These are phyloP conservation scores for Tylopilus intermedius DNA, from an alignment of 768 basidiomycete species.

Conservation along the genomic window DNA sequence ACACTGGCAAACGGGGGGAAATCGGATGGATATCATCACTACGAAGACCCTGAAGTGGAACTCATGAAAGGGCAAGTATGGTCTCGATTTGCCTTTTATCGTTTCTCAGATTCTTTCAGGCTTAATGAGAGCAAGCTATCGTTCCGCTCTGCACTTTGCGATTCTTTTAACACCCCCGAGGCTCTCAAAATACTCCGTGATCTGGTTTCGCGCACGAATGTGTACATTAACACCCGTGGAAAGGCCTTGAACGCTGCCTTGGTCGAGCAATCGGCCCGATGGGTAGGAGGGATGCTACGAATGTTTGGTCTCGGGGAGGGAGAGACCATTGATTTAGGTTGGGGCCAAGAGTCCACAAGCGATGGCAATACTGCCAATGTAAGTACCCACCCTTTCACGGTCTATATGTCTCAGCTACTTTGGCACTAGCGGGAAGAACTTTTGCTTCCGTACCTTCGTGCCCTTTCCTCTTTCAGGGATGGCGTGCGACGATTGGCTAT, in stretches of 20 bases:
- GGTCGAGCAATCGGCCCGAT: conserved; percentile 59
- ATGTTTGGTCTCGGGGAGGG: conserved; percentile 80
- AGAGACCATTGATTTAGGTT: conserved; percentile 66
- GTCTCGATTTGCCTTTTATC: neutral
- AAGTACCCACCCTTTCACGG: conserved; percentile 32
- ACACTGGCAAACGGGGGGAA: conserved; percentile 44
- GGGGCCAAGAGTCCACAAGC: conserved; percentile 64
- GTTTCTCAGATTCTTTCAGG: conserved; percentile 37
- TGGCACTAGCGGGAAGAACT: conserved; percentile 67
- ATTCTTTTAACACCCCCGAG: conserved; percentile 93
- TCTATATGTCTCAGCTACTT: conserved; percentile 1
- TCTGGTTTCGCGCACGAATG: conserved; percentile 78
- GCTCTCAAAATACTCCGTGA: conserved; percentile 75
- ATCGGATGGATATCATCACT: conserved; percentile 62
- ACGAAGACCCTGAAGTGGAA: conserved; percentile 62
- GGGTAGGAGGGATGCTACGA: conserved; percentile 69
- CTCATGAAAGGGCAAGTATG: conserved; percentile 55
- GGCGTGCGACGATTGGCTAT: conserved; percentile 81
- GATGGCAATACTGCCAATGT: conserved; percentile 35
- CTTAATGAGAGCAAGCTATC: conserved; percentile 66
- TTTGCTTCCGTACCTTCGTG: conserved; percentile 83
- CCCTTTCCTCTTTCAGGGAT: conserved; percentile 88
- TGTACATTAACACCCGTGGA: conserved; percentile 73
- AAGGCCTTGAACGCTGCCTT: conserved; percentile 56
- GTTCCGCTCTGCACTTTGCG: conserved; percentile 86